These are phyloP conservation scores for Citrus sinensis DNA, from an alignment of 345 rosid genomes.

Conservation along the genomic window DVS_A1.0 CM039163.1:19001001-19001500, in stretches of 20 bases:
- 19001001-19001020: constrained; percentile 73
- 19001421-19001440: constrained; percentile 47
- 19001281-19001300: background rate
- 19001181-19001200: constrained; percentile 59
- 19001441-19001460: constrained; percentile 74
- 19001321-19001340: background rate
- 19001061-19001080: background rate
- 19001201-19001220: constrained; percentile 52
- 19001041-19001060: constrained; percentile 64
- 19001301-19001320: background rate
- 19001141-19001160: constrained; percentile 55
- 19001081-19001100: background rate
- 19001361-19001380: no score
- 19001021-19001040: constrained; percentile 76
- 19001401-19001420: constrained; percentile 7
- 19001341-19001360: background rate
- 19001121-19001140: background rate
- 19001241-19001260: no score
- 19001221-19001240: constrained; percentile 41
- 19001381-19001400: background rate
- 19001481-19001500: constrained; percentile 71
- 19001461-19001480: constrained; percentile 76
- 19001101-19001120: background rate
- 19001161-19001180: constrained; percentile 53
- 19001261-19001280: background rate